A percentile compares a stretch with the other conserved stretches of the same genome.
These are phyloP conservation scores for Tylopilus balloui DNA, from an alignment of 768 basidiomycete species.

Conservation along the genomic window DNA sequence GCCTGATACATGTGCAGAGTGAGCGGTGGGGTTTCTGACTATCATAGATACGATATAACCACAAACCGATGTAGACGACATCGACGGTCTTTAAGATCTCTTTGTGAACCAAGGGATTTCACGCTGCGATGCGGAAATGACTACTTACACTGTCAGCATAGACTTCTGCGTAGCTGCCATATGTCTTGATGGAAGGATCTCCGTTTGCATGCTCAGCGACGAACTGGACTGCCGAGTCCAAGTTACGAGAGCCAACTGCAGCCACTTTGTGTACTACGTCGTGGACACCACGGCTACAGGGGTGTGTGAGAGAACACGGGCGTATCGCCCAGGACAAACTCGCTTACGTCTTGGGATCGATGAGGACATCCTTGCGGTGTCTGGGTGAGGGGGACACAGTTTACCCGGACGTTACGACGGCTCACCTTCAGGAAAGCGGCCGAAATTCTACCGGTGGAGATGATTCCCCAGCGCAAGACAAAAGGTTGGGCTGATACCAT, in stretches of 20 bases:
- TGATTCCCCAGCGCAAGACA: slow-evolving; percentile 77
- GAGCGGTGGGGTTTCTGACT: not conserved
- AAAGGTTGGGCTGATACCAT: slow-evolving; percentile 33
- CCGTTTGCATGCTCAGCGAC: slow-evolving; percentile 49
- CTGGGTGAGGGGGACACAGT: not conserved
- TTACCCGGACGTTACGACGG: not conserved
- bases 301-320: not conserved
- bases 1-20: slow-evolving; percentile 37
- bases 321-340: slow-evolving; percentile 10
- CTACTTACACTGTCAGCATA: slow-evolving; percentile 60
- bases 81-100: slow-evolving; percentile 54
- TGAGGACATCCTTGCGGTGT: slow-evolving; percentile 57
- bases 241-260: slow-evolving; percentile 74
- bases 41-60: not conserved
- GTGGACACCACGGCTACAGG: slow-evolving; percentile 52
- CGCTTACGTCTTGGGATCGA: slow-evolving; percentile 71
- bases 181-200: slow-evolving; percentile 55
- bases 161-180: slow-evolving; percentile 71
- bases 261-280: slow-evolving; percentile 65
- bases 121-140: not conserved
- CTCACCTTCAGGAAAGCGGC: slow-evolving; percentile 61
- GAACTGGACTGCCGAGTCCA: slow-evolving; percentile 67
- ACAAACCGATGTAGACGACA: slow-evolving; percentile 67
- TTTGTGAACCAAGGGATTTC: not conserved
- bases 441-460: slow-evolving; percentile 77